Evolutionary conservation across 495 filamentous ascomycete species (phyloP).

Genomic region (Achaetomiella virescens): DNA sequence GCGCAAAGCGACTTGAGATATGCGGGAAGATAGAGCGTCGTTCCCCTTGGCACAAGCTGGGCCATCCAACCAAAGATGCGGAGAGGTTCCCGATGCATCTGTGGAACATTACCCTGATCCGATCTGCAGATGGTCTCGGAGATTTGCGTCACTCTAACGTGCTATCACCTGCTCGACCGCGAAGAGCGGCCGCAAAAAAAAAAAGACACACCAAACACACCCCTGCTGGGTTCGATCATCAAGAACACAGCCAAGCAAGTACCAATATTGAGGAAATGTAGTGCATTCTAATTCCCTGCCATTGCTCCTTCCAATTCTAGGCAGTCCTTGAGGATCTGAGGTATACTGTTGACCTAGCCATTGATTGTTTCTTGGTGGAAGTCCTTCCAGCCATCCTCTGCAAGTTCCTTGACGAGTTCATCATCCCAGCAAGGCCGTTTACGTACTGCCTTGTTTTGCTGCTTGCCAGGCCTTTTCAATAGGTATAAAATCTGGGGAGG

Average conservation of each 20-base stretch:
- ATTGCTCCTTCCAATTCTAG: not conserved
- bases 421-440: not conserved
- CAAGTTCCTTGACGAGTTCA: not conserved
- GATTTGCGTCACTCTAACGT: no score
- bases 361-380: not conserved
- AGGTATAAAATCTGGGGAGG: not conserved
- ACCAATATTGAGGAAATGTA: not conserved
- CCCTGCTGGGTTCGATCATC: not conserved
- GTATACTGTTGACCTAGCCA: not conserved
- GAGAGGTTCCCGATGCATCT: no score
- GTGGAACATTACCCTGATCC: no score
- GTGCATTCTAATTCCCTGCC: not conserved
- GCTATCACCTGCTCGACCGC: no score
- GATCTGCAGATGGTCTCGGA: no score
- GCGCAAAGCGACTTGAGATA: no score
- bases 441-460: not conserved
- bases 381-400: not conserved
- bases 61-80: no score
- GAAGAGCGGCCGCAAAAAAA: no score
- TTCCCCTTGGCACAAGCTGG: no score
- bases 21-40: no score
- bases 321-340: not conserved
- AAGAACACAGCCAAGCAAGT: not conserved
- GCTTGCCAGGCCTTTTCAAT: no score
- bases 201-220: not conserved